Conservation (phyloP, 2,329 filamentous ascomycete genomes). For the Pseudogymnoascus sp. region DNA sequence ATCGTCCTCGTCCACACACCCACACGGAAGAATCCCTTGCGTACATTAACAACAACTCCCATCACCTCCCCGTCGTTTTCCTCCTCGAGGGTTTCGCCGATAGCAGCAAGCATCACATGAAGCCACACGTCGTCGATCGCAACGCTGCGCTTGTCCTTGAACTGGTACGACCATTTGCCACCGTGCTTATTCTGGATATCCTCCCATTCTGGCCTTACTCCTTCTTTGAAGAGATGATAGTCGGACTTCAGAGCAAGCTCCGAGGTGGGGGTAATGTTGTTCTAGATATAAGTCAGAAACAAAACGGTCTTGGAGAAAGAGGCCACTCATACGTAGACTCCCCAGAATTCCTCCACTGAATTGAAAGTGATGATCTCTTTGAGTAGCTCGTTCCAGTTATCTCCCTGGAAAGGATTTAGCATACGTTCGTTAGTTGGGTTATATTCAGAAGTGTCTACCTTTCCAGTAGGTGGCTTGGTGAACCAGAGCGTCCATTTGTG, state of each 20-base stretch:
- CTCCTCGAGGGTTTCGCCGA: conserved; percentile 97
- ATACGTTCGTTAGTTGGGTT: background rate
- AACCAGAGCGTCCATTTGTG: conserved; percentile 99
- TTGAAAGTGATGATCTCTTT: conserved; percentile 99
- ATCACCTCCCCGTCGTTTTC: conserved; percentile 96
- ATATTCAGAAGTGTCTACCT: conserved; percentile 48
- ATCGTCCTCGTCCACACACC: conserved; percentile 95
- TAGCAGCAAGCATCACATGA: conserved; percentile 91
- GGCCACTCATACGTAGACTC: conserved; percentile 75
- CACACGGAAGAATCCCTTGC: conserved; percentile 96
- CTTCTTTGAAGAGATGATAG: conserved; percentile 98
- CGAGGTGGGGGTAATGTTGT: conserved; percentile 95
- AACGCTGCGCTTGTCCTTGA: conserved; percentile 89
- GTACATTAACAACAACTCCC: conserved; percentile 98
- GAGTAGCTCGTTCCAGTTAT: conserved; percentile 97
- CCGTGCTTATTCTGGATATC: conserved; percentile 98
- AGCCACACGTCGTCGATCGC: conserved; percentile 96
- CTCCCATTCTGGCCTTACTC: conserved; percentile 97
- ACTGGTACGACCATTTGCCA: conserved; percentile 97
- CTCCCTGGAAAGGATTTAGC: conserved; percentile 53
- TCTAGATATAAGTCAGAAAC: conserved; percentile 48
- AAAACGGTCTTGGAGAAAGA: background rate
- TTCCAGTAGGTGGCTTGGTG: conserved; percentile 94
- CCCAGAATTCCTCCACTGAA: conserved; percentile 99
- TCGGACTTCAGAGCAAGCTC: conserved; percentile 96